Conservation (phyloP, 2,329 filamentous ascomycete genomes). For the Neobulgaria alba region DNA sequence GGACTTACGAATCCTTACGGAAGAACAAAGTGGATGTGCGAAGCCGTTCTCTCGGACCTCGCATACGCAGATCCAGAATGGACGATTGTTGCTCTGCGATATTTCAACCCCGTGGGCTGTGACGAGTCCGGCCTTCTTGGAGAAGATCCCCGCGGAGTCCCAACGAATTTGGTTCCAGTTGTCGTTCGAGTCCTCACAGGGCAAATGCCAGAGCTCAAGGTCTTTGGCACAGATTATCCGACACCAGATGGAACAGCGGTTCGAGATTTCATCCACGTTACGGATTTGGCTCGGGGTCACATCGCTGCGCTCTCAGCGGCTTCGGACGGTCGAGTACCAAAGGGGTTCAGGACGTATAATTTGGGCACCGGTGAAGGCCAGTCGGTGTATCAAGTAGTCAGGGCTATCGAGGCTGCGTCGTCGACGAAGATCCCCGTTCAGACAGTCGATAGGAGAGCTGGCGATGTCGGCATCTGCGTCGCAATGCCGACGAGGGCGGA, state of each 20-base stretch:
- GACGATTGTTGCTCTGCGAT: slow-evolving; percentile 54
- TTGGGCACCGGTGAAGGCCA: slow-evolving; percentile 38
- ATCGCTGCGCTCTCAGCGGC: slow-evolving; percentile 46
- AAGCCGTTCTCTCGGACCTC: slow-evolving; percentile 55
- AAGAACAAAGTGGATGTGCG: slow-evolving; percentile 59
- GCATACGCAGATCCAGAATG: slow-evolving; percentile 51
- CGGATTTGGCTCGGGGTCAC: slow-evolving; percentile 55
- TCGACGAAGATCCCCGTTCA: slow-evolving; percentile 31
- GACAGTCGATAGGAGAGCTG: slow-evolving; percentile 32
- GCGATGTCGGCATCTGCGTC: slow-evolving; percentile 37
- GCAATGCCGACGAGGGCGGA: slow-evolving; percentile 34
- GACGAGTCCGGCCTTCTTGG: slow-evolving; percentile 55
- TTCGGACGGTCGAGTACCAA: slow-evolving; percentile 7
- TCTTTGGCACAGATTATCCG: slow-evolving; percentile 55
- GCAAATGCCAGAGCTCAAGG: slow-evolving; percentile 41
- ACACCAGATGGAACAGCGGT: slow-evolving; percentile 58
- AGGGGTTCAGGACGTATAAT: slow-evolving; percentile 37
- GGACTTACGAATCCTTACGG: slow-evolving; percentile 59
- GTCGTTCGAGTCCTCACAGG: slow-evolving; percentile 54
- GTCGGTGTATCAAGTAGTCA: slow-evolving; percentile 37
- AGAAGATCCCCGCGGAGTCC: slow-evolving; percentile 52
- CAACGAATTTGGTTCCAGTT: slow-evolving; percentile 57
- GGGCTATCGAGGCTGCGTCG: slow-evolving; percentile 32
- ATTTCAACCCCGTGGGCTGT: slow-evolving; percentile 62
- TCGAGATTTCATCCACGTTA: slow-evolving; percentile 61